Evolutionary conservation across 805 yeast genomes (phyloP), one percentile per base, ranked within the genome.

Genomic region (Saccharomycopsis capsularis): DNA sequence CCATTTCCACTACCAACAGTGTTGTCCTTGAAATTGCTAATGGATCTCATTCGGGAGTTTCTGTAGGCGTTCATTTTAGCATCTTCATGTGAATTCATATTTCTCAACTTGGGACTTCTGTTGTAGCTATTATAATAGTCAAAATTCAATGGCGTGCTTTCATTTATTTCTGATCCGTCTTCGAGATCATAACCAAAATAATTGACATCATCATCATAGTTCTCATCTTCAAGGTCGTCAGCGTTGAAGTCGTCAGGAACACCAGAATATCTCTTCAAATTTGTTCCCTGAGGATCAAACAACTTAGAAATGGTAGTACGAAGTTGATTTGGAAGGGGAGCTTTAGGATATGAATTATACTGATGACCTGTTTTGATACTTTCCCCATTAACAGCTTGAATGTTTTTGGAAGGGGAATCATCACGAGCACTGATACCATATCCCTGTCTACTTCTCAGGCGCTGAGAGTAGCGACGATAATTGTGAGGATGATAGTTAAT

Each of bases 221-320:
- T 68, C 25, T 68, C 74, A 43, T 71, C 74, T 47, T 69, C 74
- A 38, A 69, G 66, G 49, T 69, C 74, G 48, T 69, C 75, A 27
- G 66, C 58, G 53, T 70, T 68, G 13, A 70, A 71, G 59, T 79
- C 80, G 58, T 79, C 83, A 0, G 84, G 84, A 2, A 79, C 75
- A 19, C 84, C 85, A 19, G 89, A 81, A 58, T 84, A 83, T 30
- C 89, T 67, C 58, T 90, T 70, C 4, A 87, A 78, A 42, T 81
- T 84, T 0, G 82, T 77, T 1, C 87, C 89, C 56, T 78, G 82
- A 11, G 78, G 75, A 57, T 84, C 91, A 62, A 85, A 84, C 4
- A 84, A 65, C 53, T 81, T 81, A 1, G 89, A 82, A 0, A 89
- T 81, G 1, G 88, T 82, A 2, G 89, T 78, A 37, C 85, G 63